Conservation (phyloP, 345 rosid genomes). For the Salix dunnii region DNA sequence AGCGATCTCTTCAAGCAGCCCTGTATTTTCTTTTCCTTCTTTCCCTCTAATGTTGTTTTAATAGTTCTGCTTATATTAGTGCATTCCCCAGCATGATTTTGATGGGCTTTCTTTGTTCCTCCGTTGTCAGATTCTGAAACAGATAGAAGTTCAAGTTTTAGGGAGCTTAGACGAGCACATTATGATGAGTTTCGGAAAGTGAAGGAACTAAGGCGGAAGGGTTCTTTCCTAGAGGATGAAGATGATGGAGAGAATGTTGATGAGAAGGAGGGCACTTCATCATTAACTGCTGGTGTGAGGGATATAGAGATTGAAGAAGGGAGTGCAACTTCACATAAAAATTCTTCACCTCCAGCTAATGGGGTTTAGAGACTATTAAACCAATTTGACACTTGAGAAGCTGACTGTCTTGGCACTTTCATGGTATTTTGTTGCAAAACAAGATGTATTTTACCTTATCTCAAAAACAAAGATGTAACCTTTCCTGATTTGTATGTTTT, state of each 20-base stretch:
- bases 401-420: slow-evolving; percentile 4
- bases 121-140: slow-evolving; percentile 38
- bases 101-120: not conserved
- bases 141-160: slow-evolving; percentile 49
- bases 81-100: not conserved
- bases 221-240: slow-evolving; percentile 61
- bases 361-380: slow-evolving; percentile 19
- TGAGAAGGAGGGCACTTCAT: slow-evolving; percentile 29
- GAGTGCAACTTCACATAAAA: slow-evolving; percentile 17
- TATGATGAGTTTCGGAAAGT: slow-evolving; percentile 83
- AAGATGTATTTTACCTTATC: not conserved
- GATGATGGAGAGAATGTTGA: slow-evolving; percentile 45
- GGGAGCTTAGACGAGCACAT: slow-evolving; percentile 77
- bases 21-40: not conserved
- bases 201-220: slow-evolving; percentile 64
- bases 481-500: not conserved
- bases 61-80: not conserved
- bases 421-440: slow-evolving; percentile 6
- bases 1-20: not conserved
- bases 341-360: slow-evolving; percentile 31
- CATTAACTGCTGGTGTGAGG: slow-evolving; percentile 40
- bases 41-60: not conserved
- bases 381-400: not conserved
- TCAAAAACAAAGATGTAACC: not conserved
- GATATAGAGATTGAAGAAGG: slow-evolving; percentile 45